Conservation (phyloP, 768 basidiomycete genomes). For the Mycena chlorophos region DNA sequence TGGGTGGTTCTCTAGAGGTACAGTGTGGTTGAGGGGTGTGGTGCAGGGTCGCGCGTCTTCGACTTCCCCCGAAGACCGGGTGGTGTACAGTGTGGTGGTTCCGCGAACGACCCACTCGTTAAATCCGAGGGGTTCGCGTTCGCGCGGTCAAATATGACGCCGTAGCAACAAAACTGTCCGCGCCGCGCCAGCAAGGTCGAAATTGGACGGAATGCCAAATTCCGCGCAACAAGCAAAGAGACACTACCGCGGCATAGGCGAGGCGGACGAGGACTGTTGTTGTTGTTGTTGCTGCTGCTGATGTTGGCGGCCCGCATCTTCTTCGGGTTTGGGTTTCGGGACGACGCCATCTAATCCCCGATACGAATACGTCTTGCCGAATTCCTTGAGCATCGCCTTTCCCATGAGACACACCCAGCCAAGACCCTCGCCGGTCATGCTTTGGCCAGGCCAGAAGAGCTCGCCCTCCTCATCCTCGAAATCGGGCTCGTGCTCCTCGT, state of each 20-base stretch:
- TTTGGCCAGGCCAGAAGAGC: constrained; percentile 80
- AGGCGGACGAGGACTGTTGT: constrained; percentile 13
- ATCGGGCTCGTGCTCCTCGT: constrained; percentile 78
- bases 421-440: constrained; percentile 71
- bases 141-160: not conserved
- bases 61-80: no score
- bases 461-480: constrained; percentile 86
- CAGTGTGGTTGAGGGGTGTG: constrained; percentile 2
- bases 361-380: constrained; percentile 75
- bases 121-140: no score
- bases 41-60: not conserved
- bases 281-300: constrained; percentile 14
- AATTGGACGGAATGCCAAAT: not conserved
- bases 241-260: constrained; percentile 18
- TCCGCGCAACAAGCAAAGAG: no score
- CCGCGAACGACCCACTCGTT: no score
- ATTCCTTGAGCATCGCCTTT: constrained; percentile 82
- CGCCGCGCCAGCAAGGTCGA: not conserved
- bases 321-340: constrained; percentile 56
- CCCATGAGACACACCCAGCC: constrained; percentile 89
- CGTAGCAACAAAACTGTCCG: not conserved
- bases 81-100: no score
- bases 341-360: constrained; percentile 71
- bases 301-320: constrained; percentile 17
- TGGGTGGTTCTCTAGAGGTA: constrained; percentile 23